Conservation (phyloP, 176 grass and related monocot genomes). For the Oryza meridionalis region DNA sequence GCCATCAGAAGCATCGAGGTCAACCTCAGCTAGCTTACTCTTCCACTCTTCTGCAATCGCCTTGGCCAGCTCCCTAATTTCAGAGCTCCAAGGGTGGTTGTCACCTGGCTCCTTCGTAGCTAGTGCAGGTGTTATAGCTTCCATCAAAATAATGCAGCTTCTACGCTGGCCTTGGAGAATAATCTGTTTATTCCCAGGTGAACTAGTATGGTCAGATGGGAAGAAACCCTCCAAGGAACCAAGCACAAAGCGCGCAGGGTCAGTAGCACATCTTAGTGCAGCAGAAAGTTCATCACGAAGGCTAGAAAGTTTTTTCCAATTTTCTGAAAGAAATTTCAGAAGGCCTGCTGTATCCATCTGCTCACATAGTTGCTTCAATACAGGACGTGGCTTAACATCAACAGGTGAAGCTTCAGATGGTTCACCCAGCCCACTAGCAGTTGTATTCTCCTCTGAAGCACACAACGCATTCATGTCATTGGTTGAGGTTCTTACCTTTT, state of each 20-base stretch:
- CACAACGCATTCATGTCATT: constrained; percentile 60
- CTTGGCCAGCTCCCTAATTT: constrained; percentile 86
- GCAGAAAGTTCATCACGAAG: constrained; percentile 70
- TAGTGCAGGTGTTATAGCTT: constrained; percentile 64
- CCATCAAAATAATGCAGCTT: constrained; percentile 88
- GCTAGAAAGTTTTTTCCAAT: constrained; percentile 62
- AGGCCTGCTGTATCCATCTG: constrained; percentile 86
- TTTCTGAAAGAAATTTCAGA: constrained; percentile 81
- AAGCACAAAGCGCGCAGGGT: constrained; percentile 84
- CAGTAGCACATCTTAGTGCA: constrained; percentile 79
- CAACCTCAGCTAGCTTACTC: constrained; percentile 71
- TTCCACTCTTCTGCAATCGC: constrained; percentile 81
- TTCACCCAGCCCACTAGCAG: constrained; percentile 49
- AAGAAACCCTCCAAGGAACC: constrained; percentile 84
- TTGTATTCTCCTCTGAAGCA: constrained; percentile 63
- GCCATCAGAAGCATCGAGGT: constrained; percentile 83
- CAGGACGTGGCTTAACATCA: constrained; percentile 54
- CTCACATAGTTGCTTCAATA: constrained; percentile 82
- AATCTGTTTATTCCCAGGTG: constrained; percentile 56
- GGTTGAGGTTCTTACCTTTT: constrained; percentile 71
- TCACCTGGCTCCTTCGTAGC: constrained; percentile 53
- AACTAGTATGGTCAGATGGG: constrained; percentile 52
- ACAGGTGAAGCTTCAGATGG: constrained; percentile 57
- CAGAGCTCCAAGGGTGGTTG: constrained; percentile 72
- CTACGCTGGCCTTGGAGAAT: constrained; percentile 66